These are phyloP conservation scores for Trapa bicornis DNA, from an alignment of 345 rosid species.

Conservation along the genomic window DNA sequence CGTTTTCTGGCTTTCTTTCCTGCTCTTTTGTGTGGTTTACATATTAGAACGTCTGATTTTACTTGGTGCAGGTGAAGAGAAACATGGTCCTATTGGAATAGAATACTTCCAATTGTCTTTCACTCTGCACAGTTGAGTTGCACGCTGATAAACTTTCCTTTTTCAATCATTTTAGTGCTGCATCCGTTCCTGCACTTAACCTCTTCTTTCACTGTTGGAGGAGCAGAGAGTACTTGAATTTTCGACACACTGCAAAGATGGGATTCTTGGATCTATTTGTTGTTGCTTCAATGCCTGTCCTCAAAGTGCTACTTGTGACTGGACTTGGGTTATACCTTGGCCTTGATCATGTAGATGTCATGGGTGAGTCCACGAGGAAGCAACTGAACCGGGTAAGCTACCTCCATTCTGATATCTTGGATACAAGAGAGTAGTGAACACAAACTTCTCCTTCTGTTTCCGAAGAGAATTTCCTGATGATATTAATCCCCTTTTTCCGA, in stretches of 20 bases:
- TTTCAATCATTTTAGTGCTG: not conserved
- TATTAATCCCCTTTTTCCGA: not conserved
- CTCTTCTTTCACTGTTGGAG: not conserved
- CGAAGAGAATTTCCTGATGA: not conserved
- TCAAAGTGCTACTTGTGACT: conserved; percentile 26
- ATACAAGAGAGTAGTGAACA: not conserved
- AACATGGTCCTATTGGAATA: not conserved
- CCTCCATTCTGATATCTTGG: not conserved
- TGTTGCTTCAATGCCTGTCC: conserved; percentile 26
- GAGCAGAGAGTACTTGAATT: not conserved
- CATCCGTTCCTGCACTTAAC: not conserved
- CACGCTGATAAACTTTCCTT: not conserved
- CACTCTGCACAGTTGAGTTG: not conserved
- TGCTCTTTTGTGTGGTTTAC: not conserved
- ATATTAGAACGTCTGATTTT: not conserved
- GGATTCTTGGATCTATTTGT: conserved; percentile 23
- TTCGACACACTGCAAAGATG: conserved; percentile 10
- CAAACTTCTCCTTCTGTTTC: not conserved
- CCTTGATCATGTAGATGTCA: conserved; percentile 16
- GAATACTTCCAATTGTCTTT: not conserved
- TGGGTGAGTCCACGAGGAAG: conserved; percentile 21
- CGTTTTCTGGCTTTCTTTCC: not conserved
- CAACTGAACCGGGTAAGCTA: conserved; percentile 24
- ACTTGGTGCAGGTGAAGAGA: not conserved
- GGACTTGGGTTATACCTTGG: conserved; percentile 29